Percentiles rank a stretch among this genome's conserved stretches.
phyloP scores from a whole-genome alignment of 2,329 filamentous ascomycete species.

The Claviceps sp. region DNA sequence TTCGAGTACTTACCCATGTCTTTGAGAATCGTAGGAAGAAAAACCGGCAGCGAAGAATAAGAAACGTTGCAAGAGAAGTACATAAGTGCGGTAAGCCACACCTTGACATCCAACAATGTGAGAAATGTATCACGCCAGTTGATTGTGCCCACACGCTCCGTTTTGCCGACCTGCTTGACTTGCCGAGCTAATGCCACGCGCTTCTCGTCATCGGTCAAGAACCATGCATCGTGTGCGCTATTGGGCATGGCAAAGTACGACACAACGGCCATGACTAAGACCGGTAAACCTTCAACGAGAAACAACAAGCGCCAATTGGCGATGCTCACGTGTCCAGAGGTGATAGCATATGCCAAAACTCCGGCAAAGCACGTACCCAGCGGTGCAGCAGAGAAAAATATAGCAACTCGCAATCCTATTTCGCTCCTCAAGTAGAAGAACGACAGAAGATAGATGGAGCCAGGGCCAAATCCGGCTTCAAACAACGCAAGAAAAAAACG shows the following conservation, averaged over 20 bases:
- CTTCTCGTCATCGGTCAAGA: slow-evolving; percentile 10
- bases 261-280: slow-evolving; percentile 17
- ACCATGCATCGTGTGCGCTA: slow-evolving; percentile 5
- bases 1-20: slow-evolving; percentile 6
- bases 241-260: slow-evolving; percentile 17
- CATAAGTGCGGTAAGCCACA: slow-evolving; percentile 15
- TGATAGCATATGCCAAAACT: slow-evolving; percentile 52
- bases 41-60: slow-evolving; percentile 16
- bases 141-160: slow-evolving; percentile 2
- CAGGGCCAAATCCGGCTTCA: slow-evolving; percentile 20
- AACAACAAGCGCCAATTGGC: slow-evolving; percentile 54
- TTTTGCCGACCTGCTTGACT: slow-evolving; percentile 3
- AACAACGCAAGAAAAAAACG: slow-evolving; percentile 25
- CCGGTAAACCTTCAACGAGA: slow-evolving; percentile 33
- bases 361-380: slow-evolving; percentile 55
- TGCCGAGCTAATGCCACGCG: slow-evolving; percentile 6
- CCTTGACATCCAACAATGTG: slow-evolving; percentile 21
- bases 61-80: slow-evolving; percentile 15
- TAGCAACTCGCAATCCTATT: slow-evolving; percentile 18
- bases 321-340: slow-evolving; percentile 38
- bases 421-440: slow-evolving; percentile 24
- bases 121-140: slow-evolving; percentile 16
- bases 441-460: slow-evolving; percentile 20
- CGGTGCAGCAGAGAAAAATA: slow-evolving; percentile 43
- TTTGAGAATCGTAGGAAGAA: slow-evolving; percentile 11